Evolutionary conservation across 2,329 filamentous ascomycete species (phyloP).

Genomic region (Stemphylium vesicarium): DNA sequence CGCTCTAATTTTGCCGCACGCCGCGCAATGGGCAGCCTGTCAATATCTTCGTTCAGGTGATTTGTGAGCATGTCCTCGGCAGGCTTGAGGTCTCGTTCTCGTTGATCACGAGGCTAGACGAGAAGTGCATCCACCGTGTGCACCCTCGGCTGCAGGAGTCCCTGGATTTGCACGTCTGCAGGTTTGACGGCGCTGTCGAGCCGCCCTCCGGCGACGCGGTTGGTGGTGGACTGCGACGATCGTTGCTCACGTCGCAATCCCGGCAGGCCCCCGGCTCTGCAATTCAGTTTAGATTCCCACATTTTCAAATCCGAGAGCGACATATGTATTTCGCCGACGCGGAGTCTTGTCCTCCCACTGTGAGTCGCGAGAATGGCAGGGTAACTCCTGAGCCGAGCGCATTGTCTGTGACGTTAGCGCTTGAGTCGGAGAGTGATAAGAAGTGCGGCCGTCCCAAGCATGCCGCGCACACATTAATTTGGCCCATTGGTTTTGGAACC

Average conservation of each 20-base stretch:
- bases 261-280: constrained; percentile 31
- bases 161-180: constrained; percentile 20
- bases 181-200: constrained; percentile 30
- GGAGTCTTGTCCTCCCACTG: constrained; percentile 22
- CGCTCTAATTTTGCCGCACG: background rate
- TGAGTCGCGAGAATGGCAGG: constrained; percentile 24
- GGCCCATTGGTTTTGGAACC: constrained; percentile 44
- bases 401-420: constrained; percentile 27
- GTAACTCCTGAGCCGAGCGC: constrained; percentile 25
- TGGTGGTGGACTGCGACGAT: constrained; percentile 30
- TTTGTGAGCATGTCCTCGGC: constrained; percentile 15
- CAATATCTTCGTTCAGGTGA: constrained; percentile 6
- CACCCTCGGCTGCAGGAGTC: constrained; percentile 11
- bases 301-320: constrained; percentile 20
- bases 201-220: constrained; percentile 24
- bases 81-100: constrained; percentile 3
- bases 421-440: constrained; percentile 40
- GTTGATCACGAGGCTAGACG: constrained; percentile 19
- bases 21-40: constrained; percentile 12
- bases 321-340: constrained; percentile 32
- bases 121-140: constrained; percentile 19
- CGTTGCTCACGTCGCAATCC: constrained; percentile 32
- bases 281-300: constrained; percentile 31
- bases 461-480: constrained; percentile 21
- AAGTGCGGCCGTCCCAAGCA: constrained; percentile 37